A percentile compares a stretch with the other conserved stretches of the same genome.
Conservation (phyloP, 163 green algal species). For the Coccomyxa subellipsoidea region DNA sequence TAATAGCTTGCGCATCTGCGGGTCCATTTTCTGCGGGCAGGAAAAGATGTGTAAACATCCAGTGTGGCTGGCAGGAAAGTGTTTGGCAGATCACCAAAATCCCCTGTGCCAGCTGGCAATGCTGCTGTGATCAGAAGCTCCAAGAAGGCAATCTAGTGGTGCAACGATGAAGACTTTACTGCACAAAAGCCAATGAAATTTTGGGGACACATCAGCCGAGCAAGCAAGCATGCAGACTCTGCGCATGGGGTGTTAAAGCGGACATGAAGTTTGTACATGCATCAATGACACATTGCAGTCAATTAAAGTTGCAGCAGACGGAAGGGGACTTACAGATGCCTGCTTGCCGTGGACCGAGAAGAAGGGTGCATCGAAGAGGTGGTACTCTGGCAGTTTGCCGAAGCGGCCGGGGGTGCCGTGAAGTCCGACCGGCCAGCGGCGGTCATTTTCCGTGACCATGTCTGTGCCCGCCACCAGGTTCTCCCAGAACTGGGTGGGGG, state of each 20-base stretch:
- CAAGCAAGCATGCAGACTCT: too few relatives aligned
- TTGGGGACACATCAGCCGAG: too few relatives aligned
- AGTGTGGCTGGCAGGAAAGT: background rate
- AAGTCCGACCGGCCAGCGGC: background rate
- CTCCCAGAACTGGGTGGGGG: slow-evolving; percentile 3
- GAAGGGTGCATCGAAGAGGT: slow-evolving; percentile 15
- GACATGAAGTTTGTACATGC: too few relatives aligned
- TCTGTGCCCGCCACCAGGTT: slow-evolving; percentile 15
- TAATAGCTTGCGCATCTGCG: slow-evolving; percentile 15
- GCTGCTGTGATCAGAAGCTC: too few relatives aligned
- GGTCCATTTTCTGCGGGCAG: slow-evolving; percentile 17
- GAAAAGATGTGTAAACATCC: background rate
- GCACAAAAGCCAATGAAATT: too few relatives aligned
- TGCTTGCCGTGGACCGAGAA: slow-evolving; percentile 17
- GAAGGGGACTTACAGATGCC: background rate
- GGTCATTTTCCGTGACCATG: slow-evolving; percentile 16
- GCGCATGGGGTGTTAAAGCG: too few relatives aligned
- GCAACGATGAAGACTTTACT: too few relatives aligned
- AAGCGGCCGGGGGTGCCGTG: slow-evolving; percentile 8
- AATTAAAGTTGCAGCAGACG: background rate
- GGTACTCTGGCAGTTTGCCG: slow-evolving; percentile 12
- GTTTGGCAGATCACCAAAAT: background rate
- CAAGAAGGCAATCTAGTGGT: too few relatives aligned
- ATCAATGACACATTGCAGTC: too few relatives aligned
- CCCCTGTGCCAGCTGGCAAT: too few relatives aligned